Conservation (phyloP, 768 basidiomycete genomes). For the Mycena capillaripes region DNA sequence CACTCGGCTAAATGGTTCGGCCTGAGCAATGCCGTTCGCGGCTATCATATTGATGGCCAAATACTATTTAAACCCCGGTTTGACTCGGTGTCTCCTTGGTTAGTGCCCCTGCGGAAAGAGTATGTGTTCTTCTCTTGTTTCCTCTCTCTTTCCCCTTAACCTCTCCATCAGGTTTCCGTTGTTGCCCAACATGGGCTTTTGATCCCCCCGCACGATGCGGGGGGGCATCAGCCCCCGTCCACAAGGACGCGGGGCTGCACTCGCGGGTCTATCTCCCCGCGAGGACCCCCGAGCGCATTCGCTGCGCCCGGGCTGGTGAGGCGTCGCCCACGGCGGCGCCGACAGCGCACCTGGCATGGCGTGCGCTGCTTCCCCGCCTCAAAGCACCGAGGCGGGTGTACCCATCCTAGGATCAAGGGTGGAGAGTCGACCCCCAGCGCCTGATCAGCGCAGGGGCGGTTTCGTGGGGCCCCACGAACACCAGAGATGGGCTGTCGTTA, state of each 20-base stretch:
- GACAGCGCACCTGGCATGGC: not conserved
- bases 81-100: not conserved
- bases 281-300: not conserved
- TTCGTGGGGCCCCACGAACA: not conserved
- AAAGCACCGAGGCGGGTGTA: not conserved
- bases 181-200: conserved; percentile 12
- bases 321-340: not conserved
- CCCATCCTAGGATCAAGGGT: not conserved
- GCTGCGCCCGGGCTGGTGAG: not conserved
- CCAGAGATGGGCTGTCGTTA: not conserved
- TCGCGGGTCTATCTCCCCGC: no score
- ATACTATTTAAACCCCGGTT: no score
- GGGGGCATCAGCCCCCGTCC: no score
- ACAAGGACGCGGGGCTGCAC: not conserved
- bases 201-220: not conserved
- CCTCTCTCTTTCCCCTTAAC: not conserved
- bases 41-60: no score
- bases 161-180: conserved; percentile 5
- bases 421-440: not conserved
- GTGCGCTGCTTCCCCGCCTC: not conserved
- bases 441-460: not conserved
- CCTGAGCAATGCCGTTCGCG: no score
- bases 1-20: no score
- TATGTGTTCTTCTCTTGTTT: not conserved
- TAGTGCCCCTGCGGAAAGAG: conserved; percentile 1